A percentile compares a stretch with the other conserved stretches of the same genome.
Evolutionary conservation across 441 rosid species (phyloP).

Genomic region (Cnidoscolus chayamansa): DNA sequence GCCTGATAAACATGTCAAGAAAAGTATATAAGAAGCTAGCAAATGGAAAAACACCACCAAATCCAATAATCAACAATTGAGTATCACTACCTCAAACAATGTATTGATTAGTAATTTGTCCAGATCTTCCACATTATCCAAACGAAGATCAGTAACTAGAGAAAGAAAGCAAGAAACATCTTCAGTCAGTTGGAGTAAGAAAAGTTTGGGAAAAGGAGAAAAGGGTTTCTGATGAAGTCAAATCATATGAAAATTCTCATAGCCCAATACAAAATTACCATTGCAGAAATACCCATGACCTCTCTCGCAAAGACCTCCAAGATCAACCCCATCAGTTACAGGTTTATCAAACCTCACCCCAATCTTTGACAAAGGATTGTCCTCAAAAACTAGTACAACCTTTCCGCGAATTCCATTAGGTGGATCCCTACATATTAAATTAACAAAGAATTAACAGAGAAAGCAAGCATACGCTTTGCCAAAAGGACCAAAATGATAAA

Average conservation of each 20-base stretch:
- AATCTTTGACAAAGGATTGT: slow-evolving; percentile 62
- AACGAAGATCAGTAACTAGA: slow-evolving; percentile 60
- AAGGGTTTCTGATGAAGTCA: slow-evolving; percentile 3
- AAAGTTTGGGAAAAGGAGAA: not conserved
- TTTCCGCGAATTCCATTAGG: slow-evolving; percentile 56
- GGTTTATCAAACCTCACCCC: slow-evolving; percentile 72
- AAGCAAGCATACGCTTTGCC: slow-evolving; percentile 13
- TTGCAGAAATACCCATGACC: slow-evolving; percentile 71
- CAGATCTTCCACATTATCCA: slow-evolving; percentile 58
- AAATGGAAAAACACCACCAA: slow-evolving; percentile 18
- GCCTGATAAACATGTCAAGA: slow-evolving; percentile 37
- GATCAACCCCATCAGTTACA: slow-evolving; percentile 69
- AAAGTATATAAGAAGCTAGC: slow-evolving; percentile 15
- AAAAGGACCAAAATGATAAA: slow-evolving; percentile 11
- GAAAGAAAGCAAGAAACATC: slow-evolving; percentile 14
- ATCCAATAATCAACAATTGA: slow-evolving; percentile 5
- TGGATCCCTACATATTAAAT: slow-evolving; percentile 51
- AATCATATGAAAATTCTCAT: slow-evolving; percentile 11
- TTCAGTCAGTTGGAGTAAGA: slow-evolving; percentile 22
- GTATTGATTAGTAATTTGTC: slow-evolving; percentile 62
- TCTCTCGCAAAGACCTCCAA: slow-evolving; percentile 56
- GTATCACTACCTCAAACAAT: slow-evolving; percentile 57
- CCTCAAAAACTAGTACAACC: slow-evolving; percentile 54
- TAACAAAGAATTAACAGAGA: slow-evolving; percentile 21
- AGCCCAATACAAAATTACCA: slow-evolving; percentile 38